Evolutionary conservation across 306 rosid genomes (phyloP), one percentile per base, ranked within the genome.

Genomic region (Citrullus colocynthis): DNA sequence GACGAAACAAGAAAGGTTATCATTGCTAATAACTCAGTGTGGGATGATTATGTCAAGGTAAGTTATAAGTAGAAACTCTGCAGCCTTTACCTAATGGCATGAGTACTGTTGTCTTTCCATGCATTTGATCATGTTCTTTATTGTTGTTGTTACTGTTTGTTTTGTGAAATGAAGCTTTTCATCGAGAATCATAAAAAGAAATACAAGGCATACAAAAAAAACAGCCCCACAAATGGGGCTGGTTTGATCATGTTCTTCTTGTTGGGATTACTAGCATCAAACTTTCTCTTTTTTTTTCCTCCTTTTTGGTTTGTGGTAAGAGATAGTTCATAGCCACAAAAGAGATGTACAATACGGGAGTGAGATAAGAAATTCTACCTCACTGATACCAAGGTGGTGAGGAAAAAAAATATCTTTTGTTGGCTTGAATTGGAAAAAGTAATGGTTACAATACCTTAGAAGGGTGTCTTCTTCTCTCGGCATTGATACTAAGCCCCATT

Each of bases 21-120:
- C 51, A 42, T 61, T 77, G 91, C 88, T 24, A 24, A 24, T 79
- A 82, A 84, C 75, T 82, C 88, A 60, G 82, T 87, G 74, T 88
- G 91, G 91, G 79, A 61, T 84, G 83, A 81, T 59, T 84, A 83
- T 78, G 79, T 88, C 78, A 85, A 78, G 89, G 91, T 24, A 24
- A 24, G 28, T 24, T 24, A 24, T 88, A 75, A 72, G 86, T 60
- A 36, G 54, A 44, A 66, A 77, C 28, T 61, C 17, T 44, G 52
- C 34, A 24, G 28, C 28, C 28, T 24, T 24, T 24, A 24, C 28
- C 28, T 24, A 24, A 24, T 24, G 28, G 28, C 28, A 24, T 24
- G 28, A 24, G 28, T 24, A 0, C 28, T 1, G 28, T 24, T 24
- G 28, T 24, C 28, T 24, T 24, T 24, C 15, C n/a, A 41, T 69